Conservation (phyloP, 257 asterid species). For the Verbascum thapsus region DNA sequence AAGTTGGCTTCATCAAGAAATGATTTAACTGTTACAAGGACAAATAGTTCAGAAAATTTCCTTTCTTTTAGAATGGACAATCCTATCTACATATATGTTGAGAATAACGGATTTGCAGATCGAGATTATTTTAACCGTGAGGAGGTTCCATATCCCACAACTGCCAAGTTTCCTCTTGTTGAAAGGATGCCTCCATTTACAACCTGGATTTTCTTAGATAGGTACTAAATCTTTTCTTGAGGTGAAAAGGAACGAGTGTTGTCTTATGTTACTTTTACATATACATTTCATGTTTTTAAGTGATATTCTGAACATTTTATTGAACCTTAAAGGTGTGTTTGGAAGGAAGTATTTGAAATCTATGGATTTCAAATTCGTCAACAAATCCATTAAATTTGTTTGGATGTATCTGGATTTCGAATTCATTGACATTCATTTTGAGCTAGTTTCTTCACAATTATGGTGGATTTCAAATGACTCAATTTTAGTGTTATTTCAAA, state of each 20-base stretch:
- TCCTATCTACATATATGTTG: slow-evolving; percentile 64
- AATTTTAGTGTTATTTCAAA: too few relatives aligned
- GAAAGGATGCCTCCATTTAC: slow-evolving; percentile 85
- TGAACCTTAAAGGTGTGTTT: too few relatives aligned
- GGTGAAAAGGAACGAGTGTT: background rate
- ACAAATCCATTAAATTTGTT: too few relatives aligned
- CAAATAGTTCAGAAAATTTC: slow-evolving; percentile 45
- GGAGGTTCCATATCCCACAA: slow-evolving; percentile 58
- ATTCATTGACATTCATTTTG: too few relatives aligned
- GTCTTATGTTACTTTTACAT: slow-evolving; percentile 14
- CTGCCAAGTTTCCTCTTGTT: slow-evolving; percentile 66
- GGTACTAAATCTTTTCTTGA: slow-evolving; percentile 40
- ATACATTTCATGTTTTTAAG: slow-evolving; percentile 4
- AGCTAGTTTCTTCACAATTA: too few relatives aligned
- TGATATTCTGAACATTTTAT: slow-evolving; percentile 1
- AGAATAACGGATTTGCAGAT: slow-evolving; percentile 59
- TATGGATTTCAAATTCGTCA: too few relatives aligned
- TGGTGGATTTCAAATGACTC: too few relatives aligned
- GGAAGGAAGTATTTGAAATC: too few relatives aligned
- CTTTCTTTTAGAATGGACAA: slow-evolving; percentile 62
- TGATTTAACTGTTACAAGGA: slow-evolving; percentile 38
- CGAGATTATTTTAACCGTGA: slow-evolving; percentile 53
- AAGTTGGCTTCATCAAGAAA: slow-evolving; percentile 58
- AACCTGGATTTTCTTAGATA: slow-evolving; percentile 89
- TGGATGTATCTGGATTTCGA: too few relatives aligned